Evolutionary conservation across 306 rosid species (phyloP), one percentile per base, ranked within the genome.

Genomic region (Malus fusca): DNA sequence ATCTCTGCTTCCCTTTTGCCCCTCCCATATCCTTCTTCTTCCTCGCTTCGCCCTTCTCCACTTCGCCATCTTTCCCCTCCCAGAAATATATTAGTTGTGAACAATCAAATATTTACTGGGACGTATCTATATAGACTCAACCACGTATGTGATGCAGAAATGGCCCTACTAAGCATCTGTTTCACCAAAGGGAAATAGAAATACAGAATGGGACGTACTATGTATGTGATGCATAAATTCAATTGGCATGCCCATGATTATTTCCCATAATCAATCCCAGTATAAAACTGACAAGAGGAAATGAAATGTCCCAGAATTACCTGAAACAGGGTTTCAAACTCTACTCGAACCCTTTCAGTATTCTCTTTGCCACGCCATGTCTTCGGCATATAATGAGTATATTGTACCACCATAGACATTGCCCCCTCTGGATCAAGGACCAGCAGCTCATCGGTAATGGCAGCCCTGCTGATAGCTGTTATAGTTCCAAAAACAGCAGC

Each of bases 371-470:
- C 89, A 67, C 90, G 97, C 97, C 99, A 95, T 85, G 92, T 85
- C 85, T 90, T 92, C 25, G 99, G 99, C 97, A 95, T 89, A 86
- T 92, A 92, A 84, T 92, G 99, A 19, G 99, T 89, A 79, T 90
- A 90, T 19, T 96, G 96, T 72, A 90, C 93, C 68, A 96, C 98
- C 91, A 87, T 76, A 31, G 93, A 88, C 89, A 96, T 87, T 64
- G 93, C 87, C 48, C 96, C 97, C 80, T 87, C 90, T 1, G 97
- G 89, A 75, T 96, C 96, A 76, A 85, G 85, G 77, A 96, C 89
- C 60, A 92, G 85, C 76, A 88, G 90, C 73, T 96, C 98, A 75
- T 90, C 80, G 6, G 85, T 31, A 25, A 90, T 69, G 1, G 91
- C 91, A 79, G 93, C 96, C 81, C 98, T 85, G 81, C 90, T 84